Conservation (phyloP, 2,329 filamentous ascomycete species). For the Ilyonectria sp. region DNA sequence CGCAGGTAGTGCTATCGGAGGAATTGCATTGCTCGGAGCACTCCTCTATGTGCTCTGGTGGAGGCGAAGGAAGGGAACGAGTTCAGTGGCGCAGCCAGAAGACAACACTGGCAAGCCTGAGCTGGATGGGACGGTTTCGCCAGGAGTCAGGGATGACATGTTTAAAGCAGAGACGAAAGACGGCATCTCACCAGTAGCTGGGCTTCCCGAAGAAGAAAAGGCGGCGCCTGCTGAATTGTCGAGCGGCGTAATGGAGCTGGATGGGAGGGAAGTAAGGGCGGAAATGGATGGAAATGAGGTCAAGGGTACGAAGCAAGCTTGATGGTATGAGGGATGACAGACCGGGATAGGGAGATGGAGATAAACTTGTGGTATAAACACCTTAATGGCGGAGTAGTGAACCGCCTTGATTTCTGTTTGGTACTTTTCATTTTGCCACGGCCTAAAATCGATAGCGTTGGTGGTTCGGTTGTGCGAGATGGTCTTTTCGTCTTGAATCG, state of each 20-base stretch:
- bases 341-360: no score
- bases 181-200: neutral
- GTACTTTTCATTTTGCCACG: no score
- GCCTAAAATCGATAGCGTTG: no score
- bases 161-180: neutral
- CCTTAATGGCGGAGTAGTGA: no score
- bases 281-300: neutral
- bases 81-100: neutral
- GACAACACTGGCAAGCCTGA: slow-evolving; percentile 6
- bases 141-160: neutral
- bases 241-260: neutral
- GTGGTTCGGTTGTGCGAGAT: no score
- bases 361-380: no score
- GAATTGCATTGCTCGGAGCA: neutral
- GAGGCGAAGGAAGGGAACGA: neutral
- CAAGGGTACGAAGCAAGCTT: neutral
- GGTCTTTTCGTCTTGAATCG: no score
- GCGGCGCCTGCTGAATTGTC: neutral
- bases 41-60: slow-evolving; percentile 7
- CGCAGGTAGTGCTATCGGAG: slow-evolving; percentile 1
- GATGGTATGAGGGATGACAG: neutral
- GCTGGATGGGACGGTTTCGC: neutral
- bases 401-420: no score
- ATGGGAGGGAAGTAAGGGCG: neutral
- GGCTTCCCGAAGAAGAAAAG: neutral